A percentile compares a stretch with the other conserved stretches of the same genome.
Evolutionary conservation across 2,329 filamentous ascomycete species (phyloP).

Genomic region (Exophiala dermatitidis): DNA sequence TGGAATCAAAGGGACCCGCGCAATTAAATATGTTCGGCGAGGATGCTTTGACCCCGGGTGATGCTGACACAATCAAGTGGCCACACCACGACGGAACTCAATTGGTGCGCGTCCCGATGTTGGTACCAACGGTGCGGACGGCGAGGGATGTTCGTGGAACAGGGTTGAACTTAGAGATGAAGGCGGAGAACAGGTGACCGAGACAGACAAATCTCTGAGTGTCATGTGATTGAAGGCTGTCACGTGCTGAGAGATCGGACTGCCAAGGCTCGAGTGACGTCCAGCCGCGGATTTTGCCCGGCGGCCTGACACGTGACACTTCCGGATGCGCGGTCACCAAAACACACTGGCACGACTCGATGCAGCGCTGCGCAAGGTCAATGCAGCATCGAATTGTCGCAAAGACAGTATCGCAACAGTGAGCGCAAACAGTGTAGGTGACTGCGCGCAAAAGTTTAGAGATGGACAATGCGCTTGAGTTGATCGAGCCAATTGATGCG

Average conservation of each 20-base stretch:
- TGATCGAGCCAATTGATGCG: background rate
- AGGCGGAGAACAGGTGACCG: background rate
- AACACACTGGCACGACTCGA: background rate
- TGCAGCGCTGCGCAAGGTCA: background rate
- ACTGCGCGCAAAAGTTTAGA: background rate
- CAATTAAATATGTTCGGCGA: constrained; percentile 12
- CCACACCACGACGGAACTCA: constrained; percentile 15
- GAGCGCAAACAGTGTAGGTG: background rate
- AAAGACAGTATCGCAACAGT: background rate
- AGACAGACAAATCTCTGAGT: constrained; percentile 8
- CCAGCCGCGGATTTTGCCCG: background rate
- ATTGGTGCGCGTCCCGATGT: background rate
- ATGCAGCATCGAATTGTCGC: constrained; percentile 3
- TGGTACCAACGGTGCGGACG: background rate
- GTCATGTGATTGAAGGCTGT: constrained; percentile 12
- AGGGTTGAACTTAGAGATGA: background rate
- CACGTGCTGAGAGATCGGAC: background rate
- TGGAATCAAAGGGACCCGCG: background rate
- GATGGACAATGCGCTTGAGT: background rate
- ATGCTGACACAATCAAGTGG: constrained; percentile 28
- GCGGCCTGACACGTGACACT: background rate
- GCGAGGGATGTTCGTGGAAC: background rate
- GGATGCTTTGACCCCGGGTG: constrained; percentile 5
- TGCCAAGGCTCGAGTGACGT: constrained; percentile 1
- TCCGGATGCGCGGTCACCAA: background rate